Evolutionary conservation across 495 filamentous ascomycete genomes (phyloP), one percentile per base, ranked within the genome.

Genomic region (Staphylotrichum tortipilum): DNA sequence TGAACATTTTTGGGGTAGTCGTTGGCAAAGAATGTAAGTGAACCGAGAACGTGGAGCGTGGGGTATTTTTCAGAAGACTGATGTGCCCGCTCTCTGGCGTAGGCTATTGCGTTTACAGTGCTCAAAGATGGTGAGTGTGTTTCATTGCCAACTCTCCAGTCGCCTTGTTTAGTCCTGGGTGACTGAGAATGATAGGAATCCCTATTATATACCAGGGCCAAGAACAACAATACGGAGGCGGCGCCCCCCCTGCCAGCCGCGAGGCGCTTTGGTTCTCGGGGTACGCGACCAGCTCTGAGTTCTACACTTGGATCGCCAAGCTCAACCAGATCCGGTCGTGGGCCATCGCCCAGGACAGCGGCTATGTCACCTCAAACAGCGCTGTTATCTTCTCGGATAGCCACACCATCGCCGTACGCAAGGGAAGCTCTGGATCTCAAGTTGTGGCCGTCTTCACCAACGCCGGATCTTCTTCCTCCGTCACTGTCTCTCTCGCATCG

Each of bases 231-330:
- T 82, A 81, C 59, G 57, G 64, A 6, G 84, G 85, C 41, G 59
- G 66, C 10, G 66, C 46, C 41, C 78, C 79, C 30, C 85, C 85
- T 0, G 52, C 64, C 28, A 85, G 89, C 61, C 82, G 87, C 36
- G 85, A 89, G 63, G 84, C 86, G 26, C 58, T 88, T 35, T 92
- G 87, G 87, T 69, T 78, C 15, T 78, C 78, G 26, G 65, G 66
- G 7, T 92, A 86, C 64, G 61, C 74, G 44, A 85, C 78, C 21
- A 59, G 59, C 15, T 57, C 78, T 0, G 64, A 76, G 12, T 71
- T 89, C 2, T 89, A 88, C 71, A 67, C 64, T 7, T 74, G 75
- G 50, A 79, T 82, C 39, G 64, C 76, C 0, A 67, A 61, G 26
- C 56, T 68, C 23, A 66, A 87, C 65, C 68, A 73, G 42, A 70